Base-by-base conservation (phyloP, 768 basidiomycete genomes). In the Trametes cubensis region DNA sequence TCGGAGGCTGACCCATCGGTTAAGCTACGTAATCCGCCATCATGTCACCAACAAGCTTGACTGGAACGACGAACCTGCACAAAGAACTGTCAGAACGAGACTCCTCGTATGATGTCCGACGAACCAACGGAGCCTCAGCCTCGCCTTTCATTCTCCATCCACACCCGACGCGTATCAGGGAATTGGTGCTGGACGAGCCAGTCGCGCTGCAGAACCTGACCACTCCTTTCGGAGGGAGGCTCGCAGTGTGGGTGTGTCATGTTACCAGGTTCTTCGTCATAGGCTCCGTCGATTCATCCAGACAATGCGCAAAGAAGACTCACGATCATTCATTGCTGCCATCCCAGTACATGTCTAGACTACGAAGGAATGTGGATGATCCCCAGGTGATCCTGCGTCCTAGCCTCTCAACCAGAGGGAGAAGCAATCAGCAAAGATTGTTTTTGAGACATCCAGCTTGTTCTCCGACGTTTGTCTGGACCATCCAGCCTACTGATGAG, bases 361-460 rank as follows among this genome's bases (percentile, higher is more conserved):
- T 60, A 65, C 55, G 34, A 26, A 63, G 48, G 66, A 60, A 79
- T 91, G 86, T 90, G 74, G 81, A 79, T 85, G 74, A 78, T 74
- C 88, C 83, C 89, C 88, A 92, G 91, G 91, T 93, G 87, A 88
- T 93, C 91, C 86, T 81, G 90, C 91, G 79, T 93, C 91, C 87
- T 90, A 23, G 77, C 88, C 81, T 84, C 91, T 93, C 91, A 75
- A 93, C 91, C 91, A 83, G 74, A 72, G 91, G 91, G 91, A 93
- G 83, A 79, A 86, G 83, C 90, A 79, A 82, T 90, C 91, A 85
- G 91, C 90, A 85, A 83, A 87, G 89, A 92, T 83, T 92, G 91
- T 93, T 92, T 93, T 92, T 83, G 89, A 89, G 88, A 79, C 71
- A 77, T 78, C 76, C 74, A 69, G 67, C 71, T 78, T 74, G 52